These are phyloP conservation scores for Plasmodium cynomolgi DNA, from an alignment of 169 alveolate species.

Conservation along the genomic window DNA sequence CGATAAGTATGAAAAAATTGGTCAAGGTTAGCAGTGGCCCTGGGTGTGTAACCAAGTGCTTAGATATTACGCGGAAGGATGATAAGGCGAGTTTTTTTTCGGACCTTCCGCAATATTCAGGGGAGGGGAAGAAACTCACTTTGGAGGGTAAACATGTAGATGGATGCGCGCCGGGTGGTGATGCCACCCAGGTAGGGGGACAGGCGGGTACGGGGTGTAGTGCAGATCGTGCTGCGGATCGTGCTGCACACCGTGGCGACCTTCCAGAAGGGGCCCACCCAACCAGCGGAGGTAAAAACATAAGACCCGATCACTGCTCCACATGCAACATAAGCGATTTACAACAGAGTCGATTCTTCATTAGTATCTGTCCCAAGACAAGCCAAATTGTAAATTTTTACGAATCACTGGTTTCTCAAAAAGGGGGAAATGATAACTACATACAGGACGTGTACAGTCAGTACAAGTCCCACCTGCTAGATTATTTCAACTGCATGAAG, in stretches of 20 bases:
- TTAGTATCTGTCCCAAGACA: conserved; percentile 28
- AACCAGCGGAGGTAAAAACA: not conserved
- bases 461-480: conserved; percentile 10
- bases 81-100: conserved; percentile 15
- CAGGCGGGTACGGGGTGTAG: no score
- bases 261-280: not conserved
- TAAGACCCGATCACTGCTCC: conserved; percentile 11
- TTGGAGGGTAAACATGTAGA: not conserved
- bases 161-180: not conserved
- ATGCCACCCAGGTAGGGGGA: not conserved
- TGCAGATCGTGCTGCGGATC: no score
- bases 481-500: conserved; percentile 38
- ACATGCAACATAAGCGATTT: conserved; percentile 11
- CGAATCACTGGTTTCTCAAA: conserved; percentile 8
- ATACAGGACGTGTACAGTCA: conserved; percentile 13
- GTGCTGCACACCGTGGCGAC: no score
- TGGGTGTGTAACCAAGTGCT: conserved; percentile 76
- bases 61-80: conserved; percentile 55
- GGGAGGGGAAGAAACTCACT: not conserved
- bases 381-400: conserved; percentile 24
- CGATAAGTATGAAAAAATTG: conserved; percentile 30
- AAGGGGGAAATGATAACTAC: not conserved
- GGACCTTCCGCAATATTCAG: not conserved
- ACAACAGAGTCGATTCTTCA: conserved; percentile 43
- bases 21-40: conserved; percentile 75